phyloP scores from a whole-genome alignment of 768 basidiomycete genomes.

The Cubamyces lactineus region DNA sequence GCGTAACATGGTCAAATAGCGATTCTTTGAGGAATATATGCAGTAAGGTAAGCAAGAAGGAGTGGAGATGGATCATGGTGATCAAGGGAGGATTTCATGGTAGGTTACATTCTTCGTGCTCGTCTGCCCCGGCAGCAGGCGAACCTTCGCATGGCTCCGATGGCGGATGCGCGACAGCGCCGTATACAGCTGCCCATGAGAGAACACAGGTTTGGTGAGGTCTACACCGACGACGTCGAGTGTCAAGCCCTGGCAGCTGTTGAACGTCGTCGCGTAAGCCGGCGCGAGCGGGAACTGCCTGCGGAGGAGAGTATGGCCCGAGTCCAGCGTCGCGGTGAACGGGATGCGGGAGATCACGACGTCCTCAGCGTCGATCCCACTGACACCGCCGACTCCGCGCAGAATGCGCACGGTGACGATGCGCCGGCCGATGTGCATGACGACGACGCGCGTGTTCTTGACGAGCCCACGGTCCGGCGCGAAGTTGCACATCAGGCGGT shows the following conservation, averaged over 20 bases:
- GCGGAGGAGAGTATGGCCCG: slow-evolving; percentile 38
- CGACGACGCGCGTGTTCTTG: slow-evolving; percentile 43
- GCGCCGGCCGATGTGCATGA: slow-evolving; percentile 33
- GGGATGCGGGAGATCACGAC: slow-evolving; percentile 35
- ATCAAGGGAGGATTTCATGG: slow-evolving; percentile 30
- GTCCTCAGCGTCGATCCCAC: slow-evolving; percentile 28
- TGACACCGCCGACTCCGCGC: slow-evolving; percentile 25
- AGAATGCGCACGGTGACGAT: slow-evolving; percentile 32
- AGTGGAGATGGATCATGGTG: background rate
- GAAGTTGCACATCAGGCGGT: slow-evolving; percentile 42
- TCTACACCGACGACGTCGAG: slow-evolving; percentile 44
- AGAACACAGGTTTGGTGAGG: slow-evolving; percentile 41
- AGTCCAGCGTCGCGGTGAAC: slow-evolving; percentile 29
- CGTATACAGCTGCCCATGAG: slow-evolving; percentile 41
- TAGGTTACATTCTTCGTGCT: slow-evolving; percentile 35
- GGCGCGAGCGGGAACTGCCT: slow-evolving; percentile 43
- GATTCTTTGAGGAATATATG: background rate
- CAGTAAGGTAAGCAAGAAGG: background rate
- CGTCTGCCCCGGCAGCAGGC: slow-evolving; percentile 24
- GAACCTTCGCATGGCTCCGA: slow-evolving; percentile 31
- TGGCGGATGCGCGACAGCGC: slow-evolving; percentile 36
- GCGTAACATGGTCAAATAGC: background rate
- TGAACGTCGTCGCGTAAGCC: slow-evolving; percentile 47
- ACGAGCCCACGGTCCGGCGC: slow-evolving; percentile 42
- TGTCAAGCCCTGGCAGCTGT: slow-evolving; percentile 47